Evolutionary conservation across 371 early-diverging fungal genomes (phyloP).

Genomic region (Syncephalastrum contaminatum): DNA sequence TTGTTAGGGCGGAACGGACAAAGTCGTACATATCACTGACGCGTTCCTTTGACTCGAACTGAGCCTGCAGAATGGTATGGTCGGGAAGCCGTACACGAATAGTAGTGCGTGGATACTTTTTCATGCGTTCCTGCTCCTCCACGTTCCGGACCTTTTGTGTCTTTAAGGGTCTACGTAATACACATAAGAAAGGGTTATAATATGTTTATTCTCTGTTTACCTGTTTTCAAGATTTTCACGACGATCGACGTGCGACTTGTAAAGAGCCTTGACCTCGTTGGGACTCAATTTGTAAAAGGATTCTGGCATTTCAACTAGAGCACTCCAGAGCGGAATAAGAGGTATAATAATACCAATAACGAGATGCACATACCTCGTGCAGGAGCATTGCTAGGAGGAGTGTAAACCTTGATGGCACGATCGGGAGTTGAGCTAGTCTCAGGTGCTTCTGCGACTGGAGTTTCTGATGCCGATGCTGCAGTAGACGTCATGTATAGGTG

Average conservation of each 20-base stretch:
- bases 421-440: slow-evolving; percentile 10
- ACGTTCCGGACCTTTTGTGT: slow-evolving; percentile 46
- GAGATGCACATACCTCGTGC: slow-evolving; percentile 21
- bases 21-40: slow-evolving; percentile 46
- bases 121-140: slow-evolving; percentile 45
- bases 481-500: too few relatives aligned
- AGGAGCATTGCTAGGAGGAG: slow-evolving; percentile 33
- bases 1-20: slow-evolving; percentile 34
- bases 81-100: slow-evolving; percentile 51
- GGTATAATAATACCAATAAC: neutral
- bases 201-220: slow-evolving; percentile 15
- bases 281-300: slow-evolving; percentile 39
- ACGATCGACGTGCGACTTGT: slow-evolving; percentile 39
- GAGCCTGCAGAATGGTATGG: slow-evolving; percentile 39
- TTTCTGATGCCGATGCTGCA: too few relatives aligned
- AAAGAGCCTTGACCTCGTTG: slow-evolving; percentile 38
- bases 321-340: slow-evolving; percentile 1
- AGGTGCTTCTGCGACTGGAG: neutral
- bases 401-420: slow-evolving; percentile 31
- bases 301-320: slow-evolving; percentile 41
- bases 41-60: slow-evolving; percentile 43
- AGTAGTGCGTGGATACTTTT: slow-evolving; percentile 45
- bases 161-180: slow-evolving; percentile 38
- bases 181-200: neutral
- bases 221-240: slow-evolving; percentile 44